phyloP scores from a whole-genome alignment of 805 yeast genomes.

The Saturnispora gosingensis region DNA sequence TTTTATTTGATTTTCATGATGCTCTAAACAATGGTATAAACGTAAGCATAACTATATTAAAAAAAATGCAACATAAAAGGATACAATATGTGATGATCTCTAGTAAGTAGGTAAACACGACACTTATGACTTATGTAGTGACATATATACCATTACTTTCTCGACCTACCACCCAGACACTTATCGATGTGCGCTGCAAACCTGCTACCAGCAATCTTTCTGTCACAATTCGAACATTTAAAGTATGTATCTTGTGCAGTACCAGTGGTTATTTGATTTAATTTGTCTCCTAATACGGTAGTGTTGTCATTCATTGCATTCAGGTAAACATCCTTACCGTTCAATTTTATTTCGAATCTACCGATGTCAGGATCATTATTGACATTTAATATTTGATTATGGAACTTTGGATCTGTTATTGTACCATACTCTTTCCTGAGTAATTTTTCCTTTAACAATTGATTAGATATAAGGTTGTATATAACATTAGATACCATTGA shows the following conservation, averaged over 20 bases:
- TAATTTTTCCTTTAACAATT: conserved; percentile 25
- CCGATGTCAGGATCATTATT: conserved; percentile 22
- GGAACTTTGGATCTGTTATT: conserved; percentile 17
- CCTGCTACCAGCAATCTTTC: conserved; percentile 84
- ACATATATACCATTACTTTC: conserved; percentile 25
- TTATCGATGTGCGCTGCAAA: conserved; percentile 91
- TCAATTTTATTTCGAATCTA: conserved; percentile 18
- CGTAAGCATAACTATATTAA: neutral
- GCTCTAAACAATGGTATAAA: neutral
- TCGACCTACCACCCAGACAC: conserved; percentile 67
- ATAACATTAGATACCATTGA: conserved; percentile 29
- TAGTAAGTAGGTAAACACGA: neutral
- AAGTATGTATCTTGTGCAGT: conserved; percentile 41
- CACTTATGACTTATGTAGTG: neutral
- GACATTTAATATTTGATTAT: conserved; percentile 12
- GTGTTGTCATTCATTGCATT: conserved; percentile 13
- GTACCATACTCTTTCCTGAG: conserved; percentile 26
- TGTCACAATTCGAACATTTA: conserved; percentile 68
- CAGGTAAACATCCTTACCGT: conserved; percentile 26
- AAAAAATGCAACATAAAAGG: neutral
- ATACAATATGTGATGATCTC: neutral
- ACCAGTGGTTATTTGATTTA: conserved; percentile 8
- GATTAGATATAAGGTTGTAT: conserved; percentile 24
- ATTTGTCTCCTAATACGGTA: conserved; percentile 10
- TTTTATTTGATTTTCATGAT: neutral